Conservation (phyloP, 768 basidiomycete genomes). For the Ephemerocybe angulata region DNA sequence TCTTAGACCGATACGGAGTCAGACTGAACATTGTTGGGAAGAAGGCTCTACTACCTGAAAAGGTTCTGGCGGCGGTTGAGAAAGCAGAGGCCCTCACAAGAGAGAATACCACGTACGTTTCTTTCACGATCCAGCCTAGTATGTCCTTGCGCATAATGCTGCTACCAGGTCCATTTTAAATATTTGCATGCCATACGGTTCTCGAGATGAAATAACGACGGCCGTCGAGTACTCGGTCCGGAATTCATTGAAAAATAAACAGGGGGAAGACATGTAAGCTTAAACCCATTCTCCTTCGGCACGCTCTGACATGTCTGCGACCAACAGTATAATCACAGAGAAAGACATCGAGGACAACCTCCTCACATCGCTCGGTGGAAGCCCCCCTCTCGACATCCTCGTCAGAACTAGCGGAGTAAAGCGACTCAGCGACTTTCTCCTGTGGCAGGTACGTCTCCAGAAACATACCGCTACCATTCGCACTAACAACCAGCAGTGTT, state of each 20-base stretch:
- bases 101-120: conserved; percentile 61
- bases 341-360: conserved; percentile 63
- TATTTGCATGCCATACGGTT: conserved; percentile 88
- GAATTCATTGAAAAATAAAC: conserved; percentile 30
- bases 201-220: conserved; percentile 85
- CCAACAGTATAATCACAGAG: conserved; percentile 49
- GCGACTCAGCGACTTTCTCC: conserved; percentile 82
- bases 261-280: conserved; percentile 18
- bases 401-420: conserved; percentile 90
- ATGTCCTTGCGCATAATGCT: not conserved
- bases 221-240: conserved; percentile 59
- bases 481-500: too few relatives aligned
- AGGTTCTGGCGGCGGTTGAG: conserved; percentile 62
- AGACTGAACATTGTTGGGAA: conserved; percentile 81
- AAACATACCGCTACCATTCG: not conserved
- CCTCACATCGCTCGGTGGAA: conserved; percentile 59
- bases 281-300: not conserved
- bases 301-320: not conserved
- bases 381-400: conserved; percentile 84
- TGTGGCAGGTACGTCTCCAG: conserved; percentile 81
- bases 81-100: conserved; percentile 77
- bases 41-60: conserved; percentile 68
- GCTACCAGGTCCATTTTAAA: conserved; percentile 76
- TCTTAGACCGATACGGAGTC: conserved; percentile 80
- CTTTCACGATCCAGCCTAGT: not conserved